Evolutionary conservation across 345 rosid genomes (phyloP).

Genomic region (Arabis alpina): DNA sequence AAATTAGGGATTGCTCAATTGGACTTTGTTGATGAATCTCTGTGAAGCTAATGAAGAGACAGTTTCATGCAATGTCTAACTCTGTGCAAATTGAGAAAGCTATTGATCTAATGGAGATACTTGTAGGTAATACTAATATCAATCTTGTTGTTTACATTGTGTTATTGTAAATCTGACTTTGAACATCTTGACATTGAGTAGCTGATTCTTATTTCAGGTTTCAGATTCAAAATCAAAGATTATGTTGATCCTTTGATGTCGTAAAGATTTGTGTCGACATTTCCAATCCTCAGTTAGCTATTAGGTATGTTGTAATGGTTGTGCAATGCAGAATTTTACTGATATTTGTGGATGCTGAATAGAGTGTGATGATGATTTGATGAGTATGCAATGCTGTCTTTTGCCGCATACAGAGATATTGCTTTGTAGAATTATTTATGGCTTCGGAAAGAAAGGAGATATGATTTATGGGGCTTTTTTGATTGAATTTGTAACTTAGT

Average conservation of each 20-base stretch:
- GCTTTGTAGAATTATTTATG: constrained; percentile 63
- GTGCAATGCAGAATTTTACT: constrained; percentile 3
- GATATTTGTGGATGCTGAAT: background rate
- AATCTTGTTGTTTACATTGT: too few relatives aligned
- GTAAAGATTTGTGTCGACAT: constrained; percentile 63
- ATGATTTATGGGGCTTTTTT: too few relatives aligned
- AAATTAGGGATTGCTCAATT: constrained; percentile 60
- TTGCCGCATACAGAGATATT: constrained; percentile 68
- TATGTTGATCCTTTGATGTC: constrained; percentile 61
- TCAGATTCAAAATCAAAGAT: constrained; percentile 63
- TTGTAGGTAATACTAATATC: constrained; percentile 57
- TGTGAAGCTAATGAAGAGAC: constrained; percentile 54
- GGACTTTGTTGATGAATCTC: constrained; percentile 54
- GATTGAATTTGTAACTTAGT: too few relatives aligned
- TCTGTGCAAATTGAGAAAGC: constrained; percentile 56
- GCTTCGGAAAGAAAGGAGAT: too few relatives aligned
- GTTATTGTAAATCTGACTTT: constrained; percentile 37
- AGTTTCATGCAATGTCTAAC: constrained; percentile 57
- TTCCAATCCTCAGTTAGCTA: constrained; percentile 60
- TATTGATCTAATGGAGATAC: constrained; percentile 68
- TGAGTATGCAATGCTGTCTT: constrained; percentile 55
- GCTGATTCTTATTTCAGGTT: constrained; percentile 55
- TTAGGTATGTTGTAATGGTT: constrained; percentile 58
- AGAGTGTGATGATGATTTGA: constrained; percentile 27
- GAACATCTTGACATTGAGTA: constrained; percentile 24